Base-by-base conservation (phyloP, 2,329 filamentous ascomycete genomes). In the Alternaria rosae region DNA sequence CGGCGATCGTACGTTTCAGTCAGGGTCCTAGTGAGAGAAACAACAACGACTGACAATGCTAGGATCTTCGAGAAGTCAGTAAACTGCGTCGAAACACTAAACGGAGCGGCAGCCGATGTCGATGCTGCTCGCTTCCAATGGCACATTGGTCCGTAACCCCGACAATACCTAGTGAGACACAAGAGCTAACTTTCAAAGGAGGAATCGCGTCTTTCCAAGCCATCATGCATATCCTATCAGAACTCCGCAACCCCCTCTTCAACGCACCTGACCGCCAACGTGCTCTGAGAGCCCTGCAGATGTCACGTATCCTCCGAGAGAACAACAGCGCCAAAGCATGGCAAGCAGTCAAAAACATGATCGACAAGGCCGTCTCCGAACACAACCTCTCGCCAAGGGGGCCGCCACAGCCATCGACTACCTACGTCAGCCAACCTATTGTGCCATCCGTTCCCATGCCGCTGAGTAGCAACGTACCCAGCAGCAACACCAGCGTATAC, bases 31-130 rank as follows among this genome's bases (percentile, higher is more conserved):
- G 6, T 26, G 47, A 9, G 20, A 17, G 15, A 43, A 7, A 4
- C 9, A n/a, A 28, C 15, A 55, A 35, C 25, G 58, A 12, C 64
- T 54, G 41, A 62, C 12, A 12, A 23, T 23, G 41, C 13, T 41
- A 80, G 77, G 2, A 79, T 80, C 17, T 79, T 80, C 30, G 74
- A 78, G 32, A 79, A 79, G 38, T 79, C 77, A 1, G 68, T 80
- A n/a, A 78, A 75, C 28, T 75, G 74, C 26, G 75, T 80, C 35
- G 77, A 80, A 51, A 75, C 76, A 0, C 60, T 79, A 13, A 80
- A 79, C 45, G 69, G 69, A 25, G 76, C 77, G 4, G 71, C 71
- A 5, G 66, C 74, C 15, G 78, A 79, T 61, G 70, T 75, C 4
- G 74, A 79, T 21, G 76, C 72, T 11, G 77, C 75, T 50, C 74